A percentile compares a stretch with the other conserved stretches of the same genome.
Conservation (phyloP, 768 basidiomycete genomes). For the Strobilomyces confusus region DNA sequence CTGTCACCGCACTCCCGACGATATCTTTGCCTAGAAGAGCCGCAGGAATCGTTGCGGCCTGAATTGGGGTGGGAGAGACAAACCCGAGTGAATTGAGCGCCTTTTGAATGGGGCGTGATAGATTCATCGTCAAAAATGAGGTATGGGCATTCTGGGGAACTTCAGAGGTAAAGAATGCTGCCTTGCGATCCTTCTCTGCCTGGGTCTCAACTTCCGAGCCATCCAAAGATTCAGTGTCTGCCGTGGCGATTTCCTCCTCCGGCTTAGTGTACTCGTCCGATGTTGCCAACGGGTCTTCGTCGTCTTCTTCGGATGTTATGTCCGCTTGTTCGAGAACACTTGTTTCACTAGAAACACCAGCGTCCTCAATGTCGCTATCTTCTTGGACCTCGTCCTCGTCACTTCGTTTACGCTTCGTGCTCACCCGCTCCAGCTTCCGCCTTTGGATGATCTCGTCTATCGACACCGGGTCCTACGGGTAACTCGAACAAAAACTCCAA, state of each 20-base stretch:
- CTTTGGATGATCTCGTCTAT: slow-evolving; percentile 91
- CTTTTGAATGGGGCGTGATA: slow-evolving; percentile 91
- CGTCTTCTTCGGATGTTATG: slow-evolving; percentile 29
- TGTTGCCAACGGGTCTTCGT: slow-evolving; percentile 32
- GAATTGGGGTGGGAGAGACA: slow-evolving; percentile 89
- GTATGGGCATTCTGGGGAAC: slow-evolving; percentile 50
- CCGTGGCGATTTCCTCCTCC: slow-evolving; percentile 27
- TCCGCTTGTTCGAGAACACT: slow-evolving; percentile 22
- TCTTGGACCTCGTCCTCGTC: slow-evolving; percentile 34
- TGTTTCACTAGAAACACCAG: not conserved
- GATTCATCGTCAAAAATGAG: slow-evolving; percentile 90
- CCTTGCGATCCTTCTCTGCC: slow-evolving; percentile 65
- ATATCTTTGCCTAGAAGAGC: slow-evolving; percentile 94
- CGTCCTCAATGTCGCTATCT: slow-evolving; percentile 31
- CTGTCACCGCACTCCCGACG: slow-evolving; percentile 93
- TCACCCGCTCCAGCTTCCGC: slow-evolving; percentile 41
- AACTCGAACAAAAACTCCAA: not conserved
- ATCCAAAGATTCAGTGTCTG: slow-evolving; percentile 48
- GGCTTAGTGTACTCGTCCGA: slow-evolving; percentile 29
- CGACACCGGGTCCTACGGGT: slow-evolving; percentile 64
- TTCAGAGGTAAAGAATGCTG: slow-evolving; percentile 80
- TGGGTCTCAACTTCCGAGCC: slow-evolving; percentile 60
- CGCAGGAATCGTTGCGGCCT: slow-evolving; percentile 89
- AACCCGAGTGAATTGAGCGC: slow-evolving; percentile 83
- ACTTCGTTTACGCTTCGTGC: slow-evolving; percentile 61